Conservation (phyloP, 352 stramenopile species). For the Globisporangium emineosum region DNA sequence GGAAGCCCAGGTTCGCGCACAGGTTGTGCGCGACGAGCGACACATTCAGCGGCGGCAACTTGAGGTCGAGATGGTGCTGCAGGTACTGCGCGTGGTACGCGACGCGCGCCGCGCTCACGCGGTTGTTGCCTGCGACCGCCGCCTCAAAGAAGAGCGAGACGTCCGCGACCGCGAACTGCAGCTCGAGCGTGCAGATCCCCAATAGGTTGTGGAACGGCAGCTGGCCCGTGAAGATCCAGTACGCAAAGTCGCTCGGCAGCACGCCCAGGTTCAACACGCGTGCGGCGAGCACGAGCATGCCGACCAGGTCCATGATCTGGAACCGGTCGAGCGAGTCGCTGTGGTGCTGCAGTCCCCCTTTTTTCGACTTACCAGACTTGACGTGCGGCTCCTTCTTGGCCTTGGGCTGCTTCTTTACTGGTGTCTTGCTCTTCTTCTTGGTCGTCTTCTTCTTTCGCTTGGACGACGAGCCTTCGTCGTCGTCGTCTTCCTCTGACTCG, state of each 20-base stretch:
- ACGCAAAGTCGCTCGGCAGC: slow-evolving; percentile 55
- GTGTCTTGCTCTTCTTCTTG: neutral
- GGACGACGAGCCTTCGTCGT: neutral
- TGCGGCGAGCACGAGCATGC: slow-evolving; percentile 56
- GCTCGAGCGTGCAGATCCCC: slow-evolving; percentile 37
- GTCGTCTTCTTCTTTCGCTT: slow-evolving; percentile 6
- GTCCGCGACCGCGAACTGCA: slow-evolving; percentile 44
- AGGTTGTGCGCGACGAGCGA: slow-evolving; percentile 52
- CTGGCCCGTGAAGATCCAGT: slow-evolving; percentile 57
- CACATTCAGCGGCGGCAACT: slow-evolving; percentile 67
- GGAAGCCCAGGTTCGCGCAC: slow-evolving; percentile 54
- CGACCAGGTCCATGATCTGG: slow-evolving; percentile 52
- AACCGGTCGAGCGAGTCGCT: slow-evolving; percentile 38
- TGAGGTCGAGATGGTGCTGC: slow-evolving; percentile 69
- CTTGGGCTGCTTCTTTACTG: neutral
- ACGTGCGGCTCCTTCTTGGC: neutral
- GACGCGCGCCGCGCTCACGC: slow-evolving; percentile 34
- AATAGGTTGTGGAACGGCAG: slow-evolving; percentile 70
- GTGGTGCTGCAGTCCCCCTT: neutral
- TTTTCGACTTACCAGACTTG: neutral
- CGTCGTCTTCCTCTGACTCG: slow-evolving; percentile 6
- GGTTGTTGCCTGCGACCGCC: slow-evolving; percentile 32
- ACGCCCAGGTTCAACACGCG: slow-evolving; percentile 63
- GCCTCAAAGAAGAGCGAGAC: slow-evolving; percentile 62
- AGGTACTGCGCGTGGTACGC: slow-evolving; percentile 55